Conservation (phyloP, 2,329 filamentous ascomycete species). For the Fusarium albosuccineum region DNA sequence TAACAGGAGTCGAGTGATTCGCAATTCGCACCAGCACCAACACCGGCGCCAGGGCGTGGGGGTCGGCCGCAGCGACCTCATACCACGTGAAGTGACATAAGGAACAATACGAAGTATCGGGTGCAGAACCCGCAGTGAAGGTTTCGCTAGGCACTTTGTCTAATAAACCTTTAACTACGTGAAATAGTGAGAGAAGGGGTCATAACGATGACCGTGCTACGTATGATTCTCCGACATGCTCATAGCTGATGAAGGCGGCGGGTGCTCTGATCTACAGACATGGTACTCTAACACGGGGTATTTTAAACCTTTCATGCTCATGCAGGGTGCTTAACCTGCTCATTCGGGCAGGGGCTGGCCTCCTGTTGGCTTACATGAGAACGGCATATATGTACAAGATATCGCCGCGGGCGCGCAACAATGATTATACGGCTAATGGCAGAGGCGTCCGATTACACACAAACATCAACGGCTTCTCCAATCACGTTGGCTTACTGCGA, state of each 20-base stretch:
- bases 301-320: background rate
- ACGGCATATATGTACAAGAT: background rate
- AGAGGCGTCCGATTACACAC: conserved; percentile 24
- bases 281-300: background rate
- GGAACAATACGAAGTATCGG: conserved; percentile 1
- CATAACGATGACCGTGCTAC: background rate
- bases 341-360: background rate
- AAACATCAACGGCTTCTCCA: conserved; percentile 31
- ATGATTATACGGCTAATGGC: conserved; percentile 14
- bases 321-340: background rate
- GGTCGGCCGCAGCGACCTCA: conserved; percentile 22
- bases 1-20: conserved; percentile 16
- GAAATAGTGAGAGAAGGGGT: background rate
- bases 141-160: background rate
- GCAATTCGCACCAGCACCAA: conserved; percentile 11
- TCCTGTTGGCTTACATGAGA: background rate
- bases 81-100: conserved; percentile 22
- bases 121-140: background rate
- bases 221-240: background rate
- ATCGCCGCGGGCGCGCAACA: conserved; percentile 19
- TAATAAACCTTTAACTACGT: background rate
- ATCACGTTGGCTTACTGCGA: conserved; percentile 31
- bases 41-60: conserved; percentile 26
- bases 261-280: conserved; percentile 3
- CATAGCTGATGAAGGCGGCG: background rate